Conservation (phyloP, 2,329 filamentous ascomycete species). For the Emydomyces testavorans region DNA sequence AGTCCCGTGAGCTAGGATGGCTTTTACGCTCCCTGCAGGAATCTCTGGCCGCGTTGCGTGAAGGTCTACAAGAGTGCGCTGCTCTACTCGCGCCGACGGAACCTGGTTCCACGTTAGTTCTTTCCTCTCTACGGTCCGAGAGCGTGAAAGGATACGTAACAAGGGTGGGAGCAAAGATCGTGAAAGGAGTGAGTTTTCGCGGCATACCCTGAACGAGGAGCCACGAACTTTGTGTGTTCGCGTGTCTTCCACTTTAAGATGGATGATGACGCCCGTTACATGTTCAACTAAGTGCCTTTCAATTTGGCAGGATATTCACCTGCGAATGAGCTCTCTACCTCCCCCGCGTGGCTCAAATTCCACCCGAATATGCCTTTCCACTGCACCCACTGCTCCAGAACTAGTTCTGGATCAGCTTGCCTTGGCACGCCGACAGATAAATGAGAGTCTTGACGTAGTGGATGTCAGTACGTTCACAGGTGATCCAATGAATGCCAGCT, state of each 20-base stretch:
- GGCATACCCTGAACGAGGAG: neutral
- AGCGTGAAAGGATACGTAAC: constrained; percentile 87
- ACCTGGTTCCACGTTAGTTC: constrained; percentile 74
- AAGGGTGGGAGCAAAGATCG: constrained; percentile 75
- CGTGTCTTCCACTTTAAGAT: neutral
- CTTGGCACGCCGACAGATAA: constrained; percentile 63
- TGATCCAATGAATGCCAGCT: constrained; percentile 47
- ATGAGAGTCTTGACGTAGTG: constrained; percentile 71
- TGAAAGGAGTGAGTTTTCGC: constrained; percentile 63
- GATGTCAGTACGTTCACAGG: constrained; percentile 64
- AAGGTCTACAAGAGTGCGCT: constrained; percentile 78
- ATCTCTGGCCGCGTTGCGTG: constrained; percentile 50
- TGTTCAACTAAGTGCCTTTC: neutral
- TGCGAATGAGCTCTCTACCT: constrained; percentile 51
- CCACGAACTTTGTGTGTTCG: neutral
- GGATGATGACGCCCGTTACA: neutral
- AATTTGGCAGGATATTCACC: constrained; percentile 52
- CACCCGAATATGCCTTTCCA: constrained; percentile 44
- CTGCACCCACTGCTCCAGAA: constrained; percentile 43
- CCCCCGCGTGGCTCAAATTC: constrained; percentile 41
- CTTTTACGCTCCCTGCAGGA: constrained; percentile 50
- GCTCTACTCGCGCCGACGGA: constrained; percentile 74
- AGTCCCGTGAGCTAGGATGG: constrained; percentile 53
- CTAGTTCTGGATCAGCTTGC: constrained; percentile 59
- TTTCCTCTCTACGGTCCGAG: constrained; percentile 79